Evolutionary conservation across 2,329 filamentous ascomycete species (phyloP).

Genomic region (Penicillium frequentans): DNA sequence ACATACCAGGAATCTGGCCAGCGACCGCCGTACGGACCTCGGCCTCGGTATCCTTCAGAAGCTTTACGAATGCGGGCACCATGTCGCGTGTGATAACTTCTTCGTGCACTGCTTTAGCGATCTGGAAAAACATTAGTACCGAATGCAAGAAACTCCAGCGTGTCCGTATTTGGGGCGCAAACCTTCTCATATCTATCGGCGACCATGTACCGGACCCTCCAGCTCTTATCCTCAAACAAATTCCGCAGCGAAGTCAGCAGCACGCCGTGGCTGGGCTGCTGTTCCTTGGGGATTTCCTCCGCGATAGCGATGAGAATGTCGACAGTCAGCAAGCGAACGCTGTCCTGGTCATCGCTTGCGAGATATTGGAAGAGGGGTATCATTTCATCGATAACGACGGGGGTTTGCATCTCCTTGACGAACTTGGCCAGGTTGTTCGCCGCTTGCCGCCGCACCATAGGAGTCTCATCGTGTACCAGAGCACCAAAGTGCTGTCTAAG

Average conservation of each 20-base stretch:
- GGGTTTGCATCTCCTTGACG: slow-evolving; percentile 91
- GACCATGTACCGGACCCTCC: slow-evolving; percentile 99
- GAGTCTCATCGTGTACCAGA: slow-evolving; percentile 96
- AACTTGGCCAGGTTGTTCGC: slow-evolving; percentile 97
- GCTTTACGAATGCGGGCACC: slow-evolving; percentile 94
- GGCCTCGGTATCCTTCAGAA: slow-evolving; percentile 95
- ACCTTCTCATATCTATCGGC: slow-evolving; percentile 98
- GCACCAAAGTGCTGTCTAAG: slow-evolving; percentile 89
- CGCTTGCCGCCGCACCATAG: slow-evolving; percentile 96
- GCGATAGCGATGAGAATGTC: slow-evolving; percentile 96
- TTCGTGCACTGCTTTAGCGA: slow-evolving; percentile 96
- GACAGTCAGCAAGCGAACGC: slow-evolving; percentile 90
- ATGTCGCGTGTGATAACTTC: slow-evolving; percentile 93
- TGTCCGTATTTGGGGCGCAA: background rate
- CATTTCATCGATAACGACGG: slow-evolving; percentile 96
- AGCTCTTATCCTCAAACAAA: slow-evolving; percentile 98
- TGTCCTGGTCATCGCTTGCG: slow-evolving; percentile 95
- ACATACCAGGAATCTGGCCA: slow-evolving; percentile 83
- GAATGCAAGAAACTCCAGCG: background rate
- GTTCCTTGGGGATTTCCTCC: slow-evolving; percentile 95
- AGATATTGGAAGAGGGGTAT: slow-evolving; percentile 98
- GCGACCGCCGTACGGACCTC: slow-evolving; percentile 97
- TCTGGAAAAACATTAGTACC: slow-evolving; percentile 52
- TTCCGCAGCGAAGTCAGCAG: slow-evolving; percentile 85
- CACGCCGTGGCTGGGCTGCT: slow-evolving; percentile 94